Percentiles rank a stretch among this genome's conserved stretches.
phyloP scores from a whole-genome alignment of 1,284 basidiomycete species.

The Cystobasidium sp. region DNA sequence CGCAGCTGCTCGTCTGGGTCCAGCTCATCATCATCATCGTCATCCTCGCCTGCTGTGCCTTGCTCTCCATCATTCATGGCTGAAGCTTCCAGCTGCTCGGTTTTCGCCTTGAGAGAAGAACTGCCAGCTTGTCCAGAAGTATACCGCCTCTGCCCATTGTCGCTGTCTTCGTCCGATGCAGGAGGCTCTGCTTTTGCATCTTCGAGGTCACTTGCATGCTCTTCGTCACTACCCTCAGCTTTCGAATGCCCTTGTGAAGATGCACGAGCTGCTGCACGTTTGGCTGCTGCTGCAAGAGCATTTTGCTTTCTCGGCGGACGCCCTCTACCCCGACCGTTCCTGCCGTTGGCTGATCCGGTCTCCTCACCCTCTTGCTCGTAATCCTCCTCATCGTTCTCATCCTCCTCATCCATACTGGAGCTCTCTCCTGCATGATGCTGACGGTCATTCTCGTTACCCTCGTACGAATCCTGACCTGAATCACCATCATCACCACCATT shows the following conservation, averaged over 20 bases:
- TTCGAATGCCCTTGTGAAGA: neutral
- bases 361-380: neutral
- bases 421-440: conserved; percentile 6
- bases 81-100: neutral
- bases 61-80: neutral
- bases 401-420: conserved; percentile 18
- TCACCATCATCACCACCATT: neutral
- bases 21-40: conserved; percentile 11
- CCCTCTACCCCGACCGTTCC: conserved; percentile 19
- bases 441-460: neutral
- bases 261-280: conserved; percentile 26
- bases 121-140: neutral
- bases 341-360: neutral
- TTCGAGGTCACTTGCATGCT: neutral
- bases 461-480: neutral
- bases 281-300: conserved; percentile 43
- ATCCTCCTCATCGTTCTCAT: conserved; percentile 10
- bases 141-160: neutral
- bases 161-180: neutral
- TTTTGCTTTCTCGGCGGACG: conserved; percentile 35
- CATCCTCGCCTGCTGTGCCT: neutral
- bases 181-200: neutral
- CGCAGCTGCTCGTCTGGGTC: conserved; percentile 8
- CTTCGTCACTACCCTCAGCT: conserved; percentile 8
- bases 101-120: neutral